Evolutionary conservation across 805 yeast species (phyloP).

Genomic region (Barnettozyma salicaria): DNA sequence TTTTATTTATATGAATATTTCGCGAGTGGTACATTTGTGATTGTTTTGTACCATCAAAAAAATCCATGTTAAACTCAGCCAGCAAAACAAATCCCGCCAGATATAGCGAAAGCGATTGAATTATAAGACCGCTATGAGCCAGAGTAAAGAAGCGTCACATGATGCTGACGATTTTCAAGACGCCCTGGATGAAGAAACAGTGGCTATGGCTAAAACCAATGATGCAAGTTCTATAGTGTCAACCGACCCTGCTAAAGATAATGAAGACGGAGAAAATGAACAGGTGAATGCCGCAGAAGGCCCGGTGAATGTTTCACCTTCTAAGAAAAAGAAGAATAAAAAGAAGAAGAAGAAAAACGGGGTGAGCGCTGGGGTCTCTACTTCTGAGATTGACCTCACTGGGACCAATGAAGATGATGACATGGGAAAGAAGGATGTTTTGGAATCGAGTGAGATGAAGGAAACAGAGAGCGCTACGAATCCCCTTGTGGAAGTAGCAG

Average conservation of each 20-base stretch:
- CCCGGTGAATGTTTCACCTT: neutral
- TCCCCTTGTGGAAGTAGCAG: neutral
- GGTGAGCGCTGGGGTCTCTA: neutral
- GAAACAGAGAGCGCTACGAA: neutral
- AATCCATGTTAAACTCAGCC: too few relatives aligned
- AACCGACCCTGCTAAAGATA: neutral
- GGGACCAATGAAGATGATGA: neutral
- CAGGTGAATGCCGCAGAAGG: neutral
- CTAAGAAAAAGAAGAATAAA: conserved; percentile 12
- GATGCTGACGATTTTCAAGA: conserved; percentile 8
- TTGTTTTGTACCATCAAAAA: too few relatives aligned
- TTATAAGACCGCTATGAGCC: conserved; percentile 5
- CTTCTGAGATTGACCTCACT: conserved; percentile 6
- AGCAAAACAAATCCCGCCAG: too few relatives aligned
- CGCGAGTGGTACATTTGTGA: too few relatives aligned
- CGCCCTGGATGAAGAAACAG: conserved; percentile 6
- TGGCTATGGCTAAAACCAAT: neutral
- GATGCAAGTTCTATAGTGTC: neutral
- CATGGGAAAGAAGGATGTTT: neutral
- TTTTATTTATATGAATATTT: too few relatives aligned
- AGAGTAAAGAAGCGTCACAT: neutral
- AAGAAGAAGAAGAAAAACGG: conserved; percentile 13
- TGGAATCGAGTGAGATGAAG: neutral
- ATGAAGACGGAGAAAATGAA: neutral
- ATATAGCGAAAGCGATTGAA: too few relatives aligned